phyloP scores from a whole-genome alignment of 129 eudicot genomes.

The Centaurea solstitialis region DNA sequence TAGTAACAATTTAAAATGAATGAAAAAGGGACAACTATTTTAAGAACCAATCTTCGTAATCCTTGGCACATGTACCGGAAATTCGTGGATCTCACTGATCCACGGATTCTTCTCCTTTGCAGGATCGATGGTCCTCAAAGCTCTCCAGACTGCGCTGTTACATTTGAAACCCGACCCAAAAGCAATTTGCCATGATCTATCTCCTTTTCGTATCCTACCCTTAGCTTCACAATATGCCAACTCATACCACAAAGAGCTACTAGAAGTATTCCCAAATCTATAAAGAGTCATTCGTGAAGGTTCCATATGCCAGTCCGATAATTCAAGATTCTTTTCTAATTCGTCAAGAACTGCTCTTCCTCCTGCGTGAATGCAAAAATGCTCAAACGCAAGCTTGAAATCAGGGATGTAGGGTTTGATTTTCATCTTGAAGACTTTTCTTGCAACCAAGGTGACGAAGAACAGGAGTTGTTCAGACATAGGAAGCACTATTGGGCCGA shows the following conservation, averaged over 20 bases:
- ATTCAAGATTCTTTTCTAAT: constrained; percentile 62
- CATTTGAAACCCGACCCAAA: constrained; percentile 78
- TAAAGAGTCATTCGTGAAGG: constrained; percentile 76
- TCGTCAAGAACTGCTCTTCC: constrained; percentile 74
- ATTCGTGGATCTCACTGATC: constrained; percentile 58
- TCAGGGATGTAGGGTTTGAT: constrained; percentile 68
- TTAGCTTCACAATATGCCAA: constrained; percentile 69
- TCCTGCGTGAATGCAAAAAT: constrained; percentile 69
- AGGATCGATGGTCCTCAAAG: constrained; percentile 53
- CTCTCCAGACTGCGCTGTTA: constrained; percentile 73
- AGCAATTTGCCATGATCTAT: constrained; percentile 71
- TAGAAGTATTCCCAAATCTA: constrained; percentile 73
- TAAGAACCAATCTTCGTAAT: constrained; percentile 25
- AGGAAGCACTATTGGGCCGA: constrained; percentile 69
- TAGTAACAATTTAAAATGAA: neutral
- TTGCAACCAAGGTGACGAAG: constrained; percentile 48
- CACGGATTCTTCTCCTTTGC: constrained; percentile 65
- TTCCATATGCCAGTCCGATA: constrained; percentile 69
- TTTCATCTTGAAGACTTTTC: constrained; percentile 59
- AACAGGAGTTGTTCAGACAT: constrained; percentile 72
- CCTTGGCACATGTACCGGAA: constrained; percentile 59
- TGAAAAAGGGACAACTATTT: neutral
- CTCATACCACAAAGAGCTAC: constrained; percentile 76
- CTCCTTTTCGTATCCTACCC: constrained; percentile 60
- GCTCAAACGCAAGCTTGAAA: constrained; percentile 73